phyloP scores from a whole-genome alignment of 2,329 filamentous ascomycete genomes.

The Beauveria bassiana region DNA sequence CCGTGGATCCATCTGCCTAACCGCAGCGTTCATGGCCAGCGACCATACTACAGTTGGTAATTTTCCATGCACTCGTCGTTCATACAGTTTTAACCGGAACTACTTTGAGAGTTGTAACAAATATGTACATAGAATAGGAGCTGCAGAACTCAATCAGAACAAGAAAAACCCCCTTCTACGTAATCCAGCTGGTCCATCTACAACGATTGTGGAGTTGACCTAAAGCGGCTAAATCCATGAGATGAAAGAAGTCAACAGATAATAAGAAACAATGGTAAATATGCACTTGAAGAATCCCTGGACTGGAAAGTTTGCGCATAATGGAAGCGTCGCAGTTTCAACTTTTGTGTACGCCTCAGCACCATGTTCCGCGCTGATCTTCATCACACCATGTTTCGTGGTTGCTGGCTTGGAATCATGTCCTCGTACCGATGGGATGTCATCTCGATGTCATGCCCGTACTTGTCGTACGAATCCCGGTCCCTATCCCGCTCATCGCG shows the following conservation, averaged over 20 bases:
- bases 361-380: background rate
- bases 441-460: constrained; percentile 39
- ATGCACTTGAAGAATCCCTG: background rate
- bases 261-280: background rate
- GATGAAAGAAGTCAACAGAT: constrained; percentile 1
- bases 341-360: background rate
- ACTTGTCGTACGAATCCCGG: constrained; percentile 25
- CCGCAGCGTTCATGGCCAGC: constrained; percentile 72
- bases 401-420: constrained; percentile 45
- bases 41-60: constrained; percentile 90
- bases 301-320: background rate
- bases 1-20: constrained; percentile 87
- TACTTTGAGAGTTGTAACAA: constrained; percentile 7
- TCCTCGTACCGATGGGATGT: constrained; percentile 50
- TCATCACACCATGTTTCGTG: constrained; percentile 33
- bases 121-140: constrained; percentile 26
- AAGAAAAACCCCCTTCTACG: background rate
- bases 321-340: too few species aligned
- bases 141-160: background rate
- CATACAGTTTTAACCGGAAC: background rate
- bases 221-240: background rate
- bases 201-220: background rate
- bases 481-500: constrained; percentile 20
- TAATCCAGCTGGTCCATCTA: constrained; percentile 15
- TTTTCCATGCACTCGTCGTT: constrained; percentile 14